Base-by-base conservation (phyloP, 495 filamentous ascomycete genomes). In the Geoglossum glabrum region DNA sequence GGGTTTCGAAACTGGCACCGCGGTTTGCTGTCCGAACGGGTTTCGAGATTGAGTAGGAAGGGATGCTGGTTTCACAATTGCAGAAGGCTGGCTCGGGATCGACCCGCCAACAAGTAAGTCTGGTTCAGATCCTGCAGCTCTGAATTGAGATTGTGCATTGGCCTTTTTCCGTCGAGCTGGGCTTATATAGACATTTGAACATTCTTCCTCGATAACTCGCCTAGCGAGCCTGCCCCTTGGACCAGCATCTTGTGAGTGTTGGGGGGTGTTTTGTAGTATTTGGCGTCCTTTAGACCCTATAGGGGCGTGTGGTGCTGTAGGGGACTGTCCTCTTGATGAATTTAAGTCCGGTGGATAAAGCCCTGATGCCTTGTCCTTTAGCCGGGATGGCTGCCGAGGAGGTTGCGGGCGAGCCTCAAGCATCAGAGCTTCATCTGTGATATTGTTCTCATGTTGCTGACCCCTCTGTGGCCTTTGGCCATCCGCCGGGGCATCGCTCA, bases 371-470 rank as follows among this genome's bases (percentile, higher is more conserved):
- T 28, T 21, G 28, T 52, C 49, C 13, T 13, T 52, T 21, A 28
- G 49, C 17, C 8, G 46, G 17, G 10, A 21, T 27, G 23, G 54
- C 26, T 31, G 26, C 40, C 54, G 8, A 28, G 46, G 5, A 11
- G 33, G 33, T 31, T 28, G 36, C 15, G 30, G 34, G 11, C 40
- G 38, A 21, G 76, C 73, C 68, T 96, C 92, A n/a, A 98, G 76
- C 75, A 94, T 83, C 57, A 93, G 63, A 21, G 90, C 92, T 68
- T 98, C 92, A 64, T 97, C 86, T 0, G 92, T 97, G 9, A 88
- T 71, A 64, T 40, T 65, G 55, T 54, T 38, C 59, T 69, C 38
- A 11, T 49, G 36, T 19, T 46, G 56, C 31, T 49, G 34, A 49
- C 34, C 27, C 28, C 15, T 56, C 49, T 13, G 15, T 30, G 49